Evolutionary conservation across 2,329 filamentous ascomycete genomes (phyloP).

Genomic region (Xylariaceae sp.): DNA sequence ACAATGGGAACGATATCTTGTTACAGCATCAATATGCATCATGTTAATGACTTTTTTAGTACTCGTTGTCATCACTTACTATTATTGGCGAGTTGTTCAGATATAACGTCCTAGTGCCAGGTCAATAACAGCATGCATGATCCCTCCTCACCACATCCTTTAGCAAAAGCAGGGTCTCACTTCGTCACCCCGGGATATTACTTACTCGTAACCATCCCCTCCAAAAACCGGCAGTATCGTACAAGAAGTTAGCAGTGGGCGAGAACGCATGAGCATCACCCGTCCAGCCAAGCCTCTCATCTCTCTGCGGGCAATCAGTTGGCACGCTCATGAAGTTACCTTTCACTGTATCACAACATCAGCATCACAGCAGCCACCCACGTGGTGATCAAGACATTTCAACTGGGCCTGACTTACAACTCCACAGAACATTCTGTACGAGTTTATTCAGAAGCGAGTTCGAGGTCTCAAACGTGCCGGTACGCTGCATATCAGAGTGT

Average conservation of each 20-base stretch:
- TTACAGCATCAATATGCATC: slow-evolving; percentile 3
- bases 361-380: neutral
- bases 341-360: slow-evolving; percentile 33
- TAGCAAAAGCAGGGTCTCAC: neutral
- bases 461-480: slow-evolving; percentile 48
- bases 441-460: slow-evolving; percentile 48
- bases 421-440: slow-evolving; percentile 51
- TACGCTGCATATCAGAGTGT: slow-evolving; percentile 48
- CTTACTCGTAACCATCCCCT: slow-evolving; percentile 41
- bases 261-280: slow-evolving; percentile 44
- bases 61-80: slow-evolving; percentile 14
- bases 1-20: slow-evolving; percentile 29
- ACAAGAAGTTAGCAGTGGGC: slow-evolving; percentile 49
- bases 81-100: slow-evolving; percentile 28
- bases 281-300: slow-evolving; percentile 48
- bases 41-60: too few relatives aligned
- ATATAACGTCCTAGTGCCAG: slow-evolving; percentile 36
- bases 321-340: slow-evolving; percentile 55
- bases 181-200: neutral
- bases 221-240: slow-evolving; percentile 47
- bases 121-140: neutral
- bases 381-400: neutral
- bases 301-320: slow-evolving; percentile 46
- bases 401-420: slow-evolving; percentile 29
- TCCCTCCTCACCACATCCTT: neutral